Conservation (phyloP, 495 filamentous ascomycete genomes). For the Daldinia caldariorum region DNA sequence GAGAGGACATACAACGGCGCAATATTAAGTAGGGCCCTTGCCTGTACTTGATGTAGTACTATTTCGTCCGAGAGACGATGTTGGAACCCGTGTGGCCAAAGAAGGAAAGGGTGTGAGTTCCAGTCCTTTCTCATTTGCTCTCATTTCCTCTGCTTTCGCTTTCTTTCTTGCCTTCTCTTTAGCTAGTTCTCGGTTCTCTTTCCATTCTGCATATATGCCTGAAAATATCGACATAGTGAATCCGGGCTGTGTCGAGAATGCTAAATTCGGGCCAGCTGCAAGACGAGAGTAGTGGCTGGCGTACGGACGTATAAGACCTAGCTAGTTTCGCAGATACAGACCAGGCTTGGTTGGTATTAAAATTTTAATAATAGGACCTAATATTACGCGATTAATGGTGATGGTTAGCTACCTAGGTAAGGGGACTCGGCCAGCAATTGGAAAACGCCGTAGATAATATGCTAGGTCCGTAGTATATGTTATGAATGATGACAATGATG, state of each 20-base stretch:
- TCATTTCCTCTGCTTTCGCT: constrained; percentile 55
- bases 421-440: background rate
- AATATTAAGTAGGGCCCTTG: background rate
- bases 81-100: constrained; percentile 18
- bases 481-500: constrained; percentile 1
- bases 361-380: background rate
- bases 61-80: constrained; percentile 24
- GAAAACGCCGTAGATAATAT: background rate
- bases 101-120: constrained; percentile 25
- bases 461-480: background rate
- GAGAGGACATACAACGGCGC: background rate
- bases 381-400: background rate
- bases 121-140: constrained; percentile 49
- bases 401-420: background rate
- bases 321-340: background rate
- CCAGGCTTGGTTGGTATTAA: background rate
- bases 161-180: constrained; percentile 61
- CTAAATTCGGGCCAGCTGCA: constrained; percentile 1
- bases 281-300: background rate
- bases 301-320: background rate
- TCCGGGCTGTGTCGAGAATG: constrained; percentile 3
- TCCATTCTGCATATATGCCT: background rate
- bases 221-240: constrained; percentile 64
- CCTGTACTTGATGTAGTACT: constrained; percentile 34
- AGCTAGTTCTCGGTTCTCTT: constrained; percentile 52